phyloP scores from a whole-genome alignment of 2,329 filamentous ascomycete species.

The Penicillium crustosum region DNA sequence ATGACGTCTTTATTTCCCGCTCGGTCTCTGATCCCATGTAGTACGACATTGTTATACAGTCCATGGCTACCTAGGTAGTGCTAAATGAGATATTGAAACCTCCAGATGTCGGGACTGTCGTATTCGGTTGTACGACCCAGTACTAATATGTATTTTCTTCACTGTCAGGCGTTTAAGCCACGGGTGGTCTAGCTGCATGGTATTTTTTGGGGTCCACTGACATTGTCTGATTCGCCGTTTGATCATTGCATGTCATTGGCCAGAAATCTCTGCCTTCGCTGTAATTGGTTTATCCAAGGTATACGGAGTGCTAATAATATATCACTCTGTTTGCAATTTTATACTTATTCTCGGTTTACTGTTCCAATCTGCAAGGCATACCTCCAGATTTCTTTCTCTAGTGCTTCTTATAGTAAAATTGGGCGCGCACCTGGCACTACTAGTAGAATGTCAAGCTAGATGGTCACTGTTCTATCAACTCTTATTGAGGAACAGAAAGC shows the following conservation, averaged over 20 bases:
- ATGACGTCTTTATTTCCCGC: slow-evolving; percentile 6
- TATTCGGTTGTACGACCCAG: background rate
- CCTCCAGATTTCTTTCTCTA: background rate
- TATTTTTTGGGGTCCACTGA: background rate
- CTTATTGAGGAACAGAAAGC: background rate
- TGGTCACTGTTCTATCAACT: background rate
- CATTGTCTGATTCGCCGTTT: background rate
- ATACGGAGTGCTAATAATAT: background rate
- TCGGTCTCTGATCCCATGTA: background rate
- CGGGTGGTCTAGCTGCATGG: background rate
- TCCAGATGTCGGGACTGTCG: background rate
- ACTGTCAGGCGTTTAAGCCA: background rate
- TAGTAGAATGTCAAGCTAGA: background rate
- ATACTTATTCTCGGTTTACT: background rate
- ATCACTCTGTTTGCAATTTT: background rate
- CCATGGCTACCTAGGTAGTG: background rate
- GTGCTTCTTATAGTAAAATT: background rate
- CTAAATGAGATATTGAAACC: background rate
- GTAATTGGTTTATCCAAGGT: background rate
- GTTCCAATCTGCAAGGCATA: background rate
- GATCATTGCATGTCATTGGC: slow-evolving; percentile 2
- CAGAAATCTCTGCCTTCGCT: slow-evolving; percentile 11
- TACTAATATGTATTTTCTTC: background rate
- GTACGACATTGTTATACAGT: background rate
- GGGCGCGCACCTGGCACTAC: background rate